phyloP scores from a whole-genome alignment of 345 rosid genomes.

The Angophora floribunda region DNA sequence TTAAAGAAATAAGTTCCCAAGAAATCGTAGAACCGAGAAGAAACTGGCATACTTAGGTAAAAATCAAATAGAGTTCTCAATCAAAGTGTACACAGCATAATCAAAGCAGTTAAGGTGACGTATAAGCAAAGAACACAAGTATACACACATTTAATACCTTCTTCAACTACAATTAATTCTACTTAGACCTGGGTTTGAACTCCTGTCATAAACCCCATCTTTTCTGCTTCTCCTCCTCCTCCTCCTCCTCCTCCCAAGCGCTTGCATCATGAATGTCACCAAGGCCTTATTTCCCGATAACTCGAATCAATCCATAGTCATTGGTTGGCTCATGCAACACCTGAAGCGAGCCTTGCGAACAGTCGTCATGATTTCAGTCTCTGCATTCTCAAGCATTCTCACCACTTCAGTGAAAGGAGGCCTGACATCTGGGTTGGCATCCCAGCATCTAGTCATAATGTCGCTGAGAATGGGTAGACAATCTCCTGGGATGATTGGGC shows the following conservation, averaged over 20 bases:
- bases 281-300: neutral
- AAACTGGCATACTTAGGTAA: neutral
- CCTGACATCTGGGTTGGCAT: slow-evolving; percentile 26
- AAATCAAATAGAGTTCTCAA: neutral
- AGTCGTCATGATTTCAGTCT: slow-evolving; percentile 22
- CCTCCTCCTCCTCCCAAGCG: neutral
- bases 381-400: slow-evolving; percentile 21
- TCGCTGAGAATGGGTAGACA: slow-evolving; percentile 22
- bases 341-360: slow-evolving; percentile 40
- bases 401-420: slow-evolving; percentile 26
- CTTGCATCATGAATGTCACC: neutral
- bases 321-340: slow-evolving; percentile 31
- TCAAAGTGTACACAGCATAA: neutral
- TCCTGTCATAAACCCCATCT: neutral
- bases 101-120: neutral
- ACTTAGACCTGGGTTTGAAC: neutral
- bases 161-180: neutral
- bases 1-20: too few species aligned
- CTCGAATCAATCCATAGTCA: slow-evolving; percentile 19
- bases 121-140: neutral
- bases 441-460: slow-evolving; percentile 37
- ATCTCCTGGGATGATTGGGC: slow-evolving; percentile 20
- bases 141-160: neutral
- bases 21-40: neutral
- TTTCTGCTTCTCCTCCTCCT: neutral